A percentile compares a stretch with the other conserved stretches of the same genome.
Conservation (phyloP, 176 grass and related monocot genomes). For the Neostapfia colusana region DNA sequence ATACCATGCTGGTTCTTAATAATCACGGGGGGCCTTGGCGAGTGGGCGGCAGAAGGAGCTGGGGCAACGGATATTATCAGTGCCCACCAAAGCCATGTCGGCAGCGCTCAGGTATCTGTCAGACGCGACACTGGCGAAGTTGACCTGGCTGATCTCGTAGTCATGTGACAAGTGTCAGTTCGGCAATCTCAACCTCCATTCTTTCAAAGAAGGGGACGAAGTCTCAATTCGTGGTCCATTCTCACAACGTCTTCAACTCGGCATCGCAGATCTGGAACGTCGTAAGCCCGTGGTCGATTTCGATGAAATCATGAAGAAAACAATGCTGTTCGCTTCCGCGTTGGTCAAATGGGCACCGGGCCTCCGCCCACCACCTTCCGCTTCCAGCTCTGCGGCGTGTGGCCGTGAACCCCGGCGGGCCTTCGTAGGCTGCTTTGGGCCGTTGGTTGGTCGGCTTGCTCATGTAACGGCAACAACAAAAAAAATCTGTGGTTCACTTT, state of each 20-base stretch:
- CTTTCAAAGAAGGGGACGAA: neutral
- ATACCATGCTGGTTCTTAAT: slow-evolving; percentile 38
- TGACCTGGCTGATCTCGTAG: neutral
- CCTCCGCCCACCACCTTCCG: too few relatives aligned
- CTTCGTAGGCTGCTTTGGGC: too few relatives aligned
- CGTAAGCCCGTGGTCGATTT: neutral
- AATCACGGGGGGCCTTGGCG: slow-evolving; percentile 23
- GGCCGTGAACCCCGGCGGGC: too few relatives aligned
- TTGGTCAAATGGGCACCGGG: too few relatives aligned
- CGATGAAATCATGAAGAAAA: too few relatives aligned
- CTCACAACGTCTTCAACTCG: neutral
- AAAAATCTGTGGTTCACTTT: too few relatives aligned
- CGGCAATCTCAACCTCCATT: neutral
- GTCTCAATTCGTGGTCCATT: neutral
- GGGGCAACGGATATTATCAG: slow-evolving; percentile 3
- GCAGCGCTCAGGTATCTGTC: slow-evolving; percentile 40
- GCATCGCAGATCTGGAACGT: neutral
- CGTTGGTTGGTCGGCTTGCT: too few relatives aligned
- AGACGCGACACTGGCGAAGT: slow-evolving; percentile 11
- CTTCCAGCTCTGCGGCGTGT: too few relatives aligned
- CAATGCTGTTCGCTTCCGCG: too few relatives aligned
- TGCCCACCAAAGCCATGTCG: slow-evolving; percentile 44
- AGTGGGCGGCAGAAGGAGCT: slow-evolving; percentile 29
- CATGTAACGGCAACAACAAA: too few relatives aligned
- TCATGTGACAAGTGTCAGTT: slow-evolving; percentile 10